phyloP scores from a whole-genome alignment of 495 filamentous ascomycete species.

The Neurospora sp. region DNA sequence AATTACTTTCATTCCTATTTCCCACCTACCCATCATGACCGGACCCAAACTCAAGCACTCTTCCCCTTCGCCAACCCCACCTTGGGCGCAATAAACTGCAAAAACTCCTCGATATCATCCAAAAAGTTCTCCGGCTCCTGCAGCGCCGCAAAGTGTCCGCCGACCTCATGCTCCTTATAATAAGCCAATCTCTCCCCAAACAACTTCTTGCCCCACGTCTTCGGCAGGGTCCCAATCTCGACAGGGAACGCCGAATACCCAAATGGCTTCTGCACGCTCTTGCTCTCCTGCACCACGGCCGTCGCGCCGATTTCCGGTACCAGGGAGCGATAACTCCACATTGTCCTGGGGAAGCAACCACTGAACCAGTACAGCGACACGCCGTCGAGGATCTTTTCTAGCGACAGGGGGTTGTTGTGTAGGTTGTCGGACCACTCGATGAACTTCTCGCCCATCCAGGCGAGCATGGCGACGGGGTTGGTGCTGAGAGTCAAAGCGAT shows the following conservation, averaged over 20 bases:
- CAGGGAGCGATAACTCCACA: slow-evolving; percentile 41
- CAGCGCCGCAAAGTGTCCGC: slow-evolving; percentile 56
- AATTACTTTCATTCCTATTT: neutral
- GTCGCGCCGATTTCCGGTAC: slow-evolving; percentile 19
- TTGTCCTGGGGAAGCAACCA: slow-evolving; percentile 42
- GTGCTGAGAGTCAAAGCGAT: slow-evolving; percentile 47
- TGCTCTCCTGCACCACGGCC: slow-evolving; percentile 24
- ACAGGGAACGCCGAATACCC: slow-evolving; percentile 48
- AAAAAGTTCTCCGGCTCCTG: slow-evolving; percentile 45
- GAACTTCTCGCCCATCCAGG: slow-evolving; percentile 64
- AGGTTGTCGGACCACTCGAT: slow-evolving; percentile 48
- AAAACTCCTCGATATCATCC: slow-evolving; percentile 47
- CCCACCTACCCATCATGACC: neutral
- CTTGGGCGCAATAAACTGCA: slow-evolving; percentile 5
- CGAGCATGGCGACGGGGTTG: slow-evolving; percentile 52
- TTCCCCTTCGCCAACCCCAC: neutral
- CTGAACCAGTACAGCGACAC: slow-evolving; percentile 61
- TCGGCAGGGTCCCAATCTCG: slow-evolving; percentile 42
- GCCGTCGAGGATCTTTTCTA: slow-evolving; percentile 46
- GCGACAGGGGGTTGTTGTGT: slow-evolving; percentile 22
- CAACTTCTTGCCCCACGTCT: slow-evolving; percentile 39
- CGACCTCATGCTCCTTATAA: slow-evolving; percentile 35
- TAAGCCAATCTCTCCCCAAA: slow-evolving; percentile 30
- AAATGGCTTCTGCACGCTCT: slow-evolving; percentile 40
- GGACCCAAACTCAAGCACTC: neutral